These are phyloP conservation scores for Pseudogymnoascus sp. DNA, from an alignment of 2,329 filamentous ascomycete species.

Conservation along the genomic window DNA sequence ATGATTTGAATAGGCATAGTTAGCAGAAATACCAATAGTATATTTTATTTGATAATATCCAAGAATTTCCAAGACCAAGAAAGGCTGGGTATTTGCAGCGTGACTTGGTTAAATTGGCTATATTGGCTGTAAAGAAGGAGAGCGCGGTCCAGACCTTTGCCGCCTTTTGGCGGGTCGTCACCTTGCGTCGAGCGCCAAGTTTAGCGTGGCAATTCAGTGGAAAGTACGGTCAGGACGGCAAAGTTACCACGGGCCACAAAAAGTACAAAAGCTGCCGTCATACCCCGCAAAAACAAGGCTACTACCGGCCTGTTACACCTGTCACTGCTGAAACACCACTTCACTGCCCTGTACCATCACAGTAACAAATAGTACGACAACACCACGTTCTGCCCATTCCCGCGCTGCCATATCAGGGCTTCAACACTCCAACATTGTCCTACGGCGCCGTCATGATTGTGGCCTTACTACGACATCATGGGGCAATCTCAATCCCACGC, in stretches of 20 bases:
- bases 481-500: constrained; percentile 28
- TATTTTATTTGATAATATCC: constrained; percentile 3
- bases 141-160: neutral
- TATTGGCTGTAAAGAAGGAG: neutral
- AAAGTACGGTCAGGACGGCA: neutral
- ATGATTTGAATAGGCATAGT: neutral
- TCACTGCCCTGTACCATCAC: neutral
- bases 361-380: neutral
- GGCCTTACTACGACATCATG: constrained; percentile 19
- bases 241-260: neutral
- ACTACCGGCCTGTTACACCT: neutral
- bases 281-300: constrained; percentile 5
- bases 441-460: neutral
- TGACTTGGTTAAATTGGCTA: neutral
- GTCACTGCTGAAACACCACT: neutral
- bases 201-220: neutral
- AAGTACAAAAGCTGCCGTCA: constrained; percentile 1
- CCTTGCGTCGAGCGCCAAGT: neutral
- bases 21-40: constrained; percentile 1
- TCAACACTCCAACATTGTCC: neutral
- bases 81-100: neutral
- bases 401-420: neutral
- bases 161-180: neutral
- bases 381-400: neutral
- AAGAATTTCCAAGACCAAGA: neutral